Evolutionary conservation across 306 rosid species (phyloP).

Genomic region (Glycine latifolia): DNA sequence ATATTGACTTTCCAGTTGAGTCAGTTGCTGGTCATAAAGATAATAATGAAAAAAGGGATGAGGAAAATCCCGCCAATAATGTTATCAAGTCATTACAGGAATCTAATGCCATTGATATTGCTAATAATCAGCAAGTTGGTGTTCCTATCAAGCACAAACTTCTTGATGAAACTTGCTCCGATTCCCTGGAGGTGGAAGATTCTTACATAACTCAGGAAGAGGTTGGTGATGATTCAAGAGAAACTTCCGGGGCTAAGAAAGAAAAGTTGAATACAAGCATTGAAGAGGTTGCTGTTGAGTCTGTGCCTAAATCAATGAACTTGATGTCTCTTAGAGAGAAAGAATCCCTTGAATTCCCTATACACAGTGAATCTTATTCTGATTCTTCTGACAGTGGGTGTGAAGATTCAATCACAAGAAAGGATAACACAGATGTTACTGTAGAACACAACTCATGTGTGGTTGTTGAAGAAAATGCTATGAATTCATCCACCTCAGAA

Average conservation of each 20-base stretch:
- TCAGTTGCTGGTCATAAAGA: constrained; percentile 29
- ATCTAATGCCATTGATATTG: constrained; percentile 46
- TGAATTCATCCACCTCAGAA: constrained; percentile 32
- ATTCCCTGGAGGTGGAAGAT: constrained; percentile 45
- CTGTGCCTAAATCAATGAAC: constrained; percentile 20
- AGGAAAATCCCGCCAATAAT: constrained; percentile 49
- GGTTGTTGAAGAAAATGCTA: constrained; percentile 47
- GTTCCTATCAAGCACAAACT: constrained; percentile 33
- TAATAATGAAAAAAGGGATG: constrained; percentile 36
- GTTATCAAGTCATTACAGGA: constrained; percentile 39
- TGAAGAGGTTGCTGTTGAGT: constrained; percentile 27
- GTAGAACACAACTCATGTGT: constrained; percentile 42
- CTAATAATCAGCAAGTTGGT: constrained; percentile 45
- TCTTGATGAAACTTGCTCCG: constrained; percentile 30
- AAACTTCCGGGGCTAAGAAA: constrained; percentile 27
- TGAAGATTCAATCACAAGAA: constrained; percentile 7
- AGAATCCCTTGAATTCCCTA: constrained; percentile 29
- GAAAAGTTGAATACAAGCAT: constrained; percentile 30
- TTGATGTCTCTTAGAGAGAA: constrained; percentile 33
- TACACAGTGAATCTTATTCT: constrained; percentile 20
- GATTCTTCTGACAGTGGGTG: constrained; percentile 35
- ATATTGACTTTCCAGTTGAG: constrained; percentile 41
- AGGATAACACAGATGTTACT: constrained; percentile 33
- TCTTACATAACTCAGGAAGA: constrained; percentile 36
- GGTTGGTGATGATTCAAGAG: constrained; percentile 46